Conservation (phyloP, 768 basidiomycete genomes). For the Hortiboletus campestris region DNA sequence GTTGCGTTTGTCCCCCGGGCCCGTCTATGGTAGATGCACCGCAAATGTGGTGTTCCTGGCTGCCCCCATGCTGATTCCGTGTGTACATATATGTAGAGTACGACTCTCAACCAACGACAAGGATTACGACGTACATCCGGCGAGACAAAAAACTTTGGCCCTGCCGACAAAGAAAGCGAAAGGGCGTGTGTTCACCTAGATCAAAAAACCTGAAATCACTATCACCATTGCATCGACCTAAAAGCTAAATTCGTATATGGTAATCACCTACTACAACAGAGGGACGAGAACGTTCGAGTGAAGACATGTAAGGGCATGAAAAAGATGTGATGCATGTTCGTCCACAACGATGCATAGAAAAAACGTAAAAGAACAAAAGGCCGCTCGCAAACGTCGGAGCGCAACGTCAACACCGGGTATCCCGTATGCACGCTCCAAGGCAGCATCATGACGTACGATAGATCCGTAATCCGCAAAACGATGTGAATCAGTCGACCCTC, state of each 20-base stretch:
- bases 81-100: too few species aligned
- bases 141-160: too few species aligned
- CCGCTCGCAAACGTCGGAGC: not conserved
- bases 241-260: too few species aligned
- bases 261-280: conserved; percentile 1
- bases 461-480: not conserved
- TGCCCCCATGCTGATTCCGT: too few species aligned
- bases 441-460: not conserved
- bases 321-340: not conserved
- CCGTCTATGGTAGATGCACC: too few species aligned
- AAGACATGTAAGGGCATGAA: not conserved
- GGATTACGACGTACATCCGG: too few species aligned
- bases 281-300: not conserved
- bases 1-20: too few species aligned
- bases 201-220: not conserved
- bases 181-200: too few species aligned
- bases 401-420: not conserved
- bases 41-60: too few species aligned
- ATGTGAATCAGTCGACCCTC: not conserved
- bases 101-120: too few species aligned
- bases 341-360: conserved; percentile 7
- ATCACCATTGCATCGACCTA: not conserved
- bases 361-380: not conserved
- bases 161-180: too few species aligned
- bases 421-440: not conserved